phyloP scores from a whole-genome alignment of 108 stramenopile genomes.

The Mediolabrus comicus region DNA sequence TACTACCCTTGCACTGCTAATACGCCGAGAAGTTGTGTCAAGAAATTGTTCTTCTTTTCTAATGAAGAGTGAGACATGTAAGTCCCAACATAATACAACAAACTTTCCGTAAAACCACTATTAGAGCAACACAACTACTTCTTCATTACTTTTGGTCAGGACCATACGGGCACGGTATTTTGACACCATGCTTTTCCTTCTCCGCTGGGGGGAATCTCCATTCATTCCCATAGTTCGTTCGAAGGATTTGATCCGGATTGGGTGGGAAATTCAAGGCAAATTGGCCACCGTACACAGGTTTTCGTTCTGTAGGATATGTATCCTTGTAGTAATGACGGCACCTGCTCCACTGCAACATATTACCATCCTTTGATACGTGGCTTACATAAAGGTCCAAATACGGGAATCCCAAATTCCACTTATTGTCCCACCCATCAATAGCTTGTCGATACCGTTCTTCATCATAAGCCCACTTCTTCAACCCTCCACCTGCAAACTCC shows the following conservation, averaged over 20 bases:
- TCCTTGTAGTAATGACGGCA: neutral
- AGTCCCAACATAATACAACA: no score
- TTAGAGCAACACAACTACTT: no score
- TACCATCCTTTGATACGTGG: neutral
- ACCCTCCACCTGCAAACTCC: neutral
- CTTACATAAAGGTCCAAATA: neutral
- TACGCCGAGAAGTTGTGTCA: no score
- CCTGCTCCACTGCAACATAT: neutral
- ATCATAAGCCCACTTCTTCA: neutral
- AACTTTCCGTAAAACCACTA: no score
- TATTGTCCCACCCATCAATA: neutral
- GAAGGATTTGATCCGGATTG: neutral
- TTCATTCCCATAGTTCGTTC: neutral
- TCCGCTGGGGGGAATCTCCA: neutral
- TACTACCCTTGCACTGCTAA: no score
- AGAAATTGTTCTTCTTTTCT: no score
- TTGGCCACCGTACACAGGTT: neutral
- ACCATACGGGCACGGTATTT: neutral
- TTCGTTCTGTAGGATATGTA: neutral
- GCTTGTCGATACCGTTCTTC: neutral
- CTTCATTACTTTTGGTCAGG: no score
- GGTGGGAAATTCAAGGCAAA: neutral
- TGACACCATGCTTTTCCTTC: neutral
- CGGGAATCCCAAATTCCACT: neutral
- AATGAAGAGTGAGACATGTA: no score